Evolutionary conservation across 108 stramenopile species (phyloP), one percentile per base, ranked within the genome.

Genomic region (Pseudonitzschia pungens): DNA sequence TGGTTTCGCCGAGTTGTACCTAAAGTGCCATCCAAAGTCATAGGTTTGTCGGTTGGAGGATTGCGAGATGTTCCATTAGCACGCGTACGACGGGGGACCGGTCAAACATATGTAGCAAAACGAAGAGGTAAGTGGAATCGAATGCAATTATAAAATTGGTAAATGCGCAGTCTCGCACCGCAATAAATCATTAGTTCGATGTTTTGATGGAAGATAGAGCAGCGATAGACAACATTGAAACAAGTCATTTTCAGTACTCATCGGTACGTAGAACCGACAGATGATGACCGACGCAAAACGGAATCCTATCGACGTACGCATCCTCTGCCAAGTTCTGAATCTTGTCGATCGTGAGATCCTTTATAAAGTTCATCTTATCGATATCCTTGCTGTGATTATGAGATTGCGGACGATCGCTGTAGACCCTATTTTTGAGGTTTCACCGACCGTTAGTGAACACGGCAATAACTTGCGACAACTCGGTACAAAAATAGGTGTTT

Each of bases 1-100:
- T 48, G 97, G 94, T 68, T 93, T 95, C 18, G 82, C 89, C 71
- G 94, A 92, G 71, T 98, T 98, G 81, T 94, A 87, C 41, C 94
- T 94, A 0, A 48, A 11, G 14, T 2, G 45, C 45, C 1, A 18
- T 12, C 45, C 16, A 48, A 48, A 48, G 36, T 36, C 4, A 36
- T 36, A 10, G 5, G 10, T 48, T 48, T 48, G 18, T 48, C 45
- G 45, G 45, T 5, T 36, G 6, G 36, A 5, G 36, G 6, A 6
- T 36, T 18, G 3, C 18, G 45, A 48, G 14, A 2, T 48, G 18
- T 48, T 48, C 45, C 45, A 48, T 48, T 18, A 12, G 1, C 14
- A 14, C 14, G 14, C 14, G 2, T 10, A 14, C 3, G 14, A 48
- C 36, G 6, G 36, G 36, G 36, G 36, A 36, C 6, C 4, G 36